phyloP scores from a whole-genome alignment of 139 green algal genomes.

The Chlorella sp. region DNA sequence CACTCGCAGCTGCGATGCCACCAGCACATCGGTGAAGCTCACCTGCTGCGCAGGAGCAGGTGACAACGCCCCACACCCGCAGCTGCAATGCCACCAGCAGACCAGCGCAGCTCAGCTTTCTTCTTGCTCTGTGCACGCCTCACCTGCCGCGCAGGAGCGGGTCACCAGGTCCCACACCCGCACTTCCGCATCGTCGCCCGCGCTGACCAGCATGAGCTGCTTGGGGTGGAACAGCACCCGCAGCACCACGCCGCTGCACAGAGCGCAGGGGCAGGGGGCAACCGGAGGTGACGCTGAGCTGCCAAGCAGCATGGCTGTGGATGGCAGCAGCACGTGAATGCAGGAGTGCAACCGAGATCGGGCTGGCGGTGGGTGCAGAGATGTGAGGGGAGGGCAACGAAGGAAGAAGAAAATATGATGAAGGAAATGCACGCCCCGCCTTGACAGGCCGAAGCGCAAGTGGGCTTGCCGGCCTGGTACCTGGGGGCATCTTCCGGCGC shows the following conservation, averaged over 20 bases:
- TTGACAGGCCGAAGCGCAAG: slow-evolving; percentile 29
- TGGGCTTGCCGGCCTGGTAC: slow-evolving; percentile 18
- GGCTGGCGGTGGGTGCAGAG: too few species aligned
- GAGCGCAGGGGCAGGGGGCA: background rate
- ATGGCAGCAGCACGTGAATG: too few species aligned
- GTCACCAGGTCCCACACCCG: slow-evolving; percentile 85
- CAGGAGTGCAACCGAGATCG: too few species aligned
- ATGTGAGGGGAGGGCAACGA: background rate
- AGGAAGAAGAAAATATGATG: background rate
- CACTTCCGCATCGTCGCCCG: slow-evolving; percentile 78
- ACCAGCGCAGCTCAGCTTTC: too few species aligned
- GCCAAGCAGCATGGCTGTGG: too few species aligned
- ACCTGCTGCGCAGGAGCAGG: too few species aligned
- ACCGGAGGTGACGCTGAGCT: too few species aligned
- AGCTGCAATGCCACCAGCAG: too few species aligned
- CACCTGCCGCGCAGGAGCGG: slow-evolving; percentile 70
- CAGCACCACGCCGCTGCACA: slow-evolving; percentile 71
- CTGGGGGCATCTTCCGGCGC: background rate
- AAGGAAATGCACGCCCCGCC: background rate
- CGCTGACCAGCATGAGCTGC: slow-evolving; percentile 82
- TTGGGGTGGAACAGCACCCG: slow-evolving; percentile 89
- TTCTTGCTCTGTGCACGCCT: too few species aligned
- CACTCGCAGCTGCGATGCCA: background rate
- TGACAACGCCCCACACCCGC: too few species aligned
- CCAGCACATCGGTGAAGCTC: too few species aligned